A percentile compares a stretch with the other conserved stretches of the same genome.
Evolutionary conservation across 495 filamentous ascomycete genomes (phyloP).

Genomic region (Aspergillus conjunctus): DNA sequence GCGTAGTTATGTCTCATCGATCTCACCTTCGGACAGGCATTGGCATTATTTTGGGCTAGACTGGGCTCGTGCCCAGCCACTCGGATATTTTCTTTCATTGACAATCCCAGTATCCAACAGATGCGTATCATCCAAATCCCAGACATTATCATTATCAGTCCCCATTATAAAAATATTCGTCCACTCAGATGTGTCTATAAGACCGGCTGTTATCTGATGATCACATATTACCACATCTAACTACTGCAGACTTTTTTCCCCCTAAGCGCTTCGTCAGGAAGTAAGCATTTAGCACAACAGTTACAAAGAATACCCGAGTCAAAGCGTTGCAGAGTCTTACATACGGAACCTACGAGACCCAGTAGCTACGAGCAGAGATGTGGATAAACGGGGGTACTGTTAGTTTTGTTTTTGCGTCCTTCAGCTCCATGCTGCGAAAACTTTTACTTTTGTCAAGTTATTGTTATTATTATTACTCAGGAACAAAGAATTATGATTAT

Average conservation of each 20-base stretch:
- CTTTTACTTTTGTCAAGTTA: too few relatives aligned
- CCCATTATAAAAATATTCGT: neutral
- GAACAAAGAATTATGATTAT: too few relatives aligned
- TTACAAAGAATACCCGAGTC: too few relatives aligned
- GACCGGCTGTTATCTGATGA: neutral
- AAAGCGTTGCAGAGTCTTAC: too few relatives aligned
- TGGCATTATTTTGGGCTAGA: constrained; percentile 1
- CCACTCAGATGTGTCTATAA: neutral
- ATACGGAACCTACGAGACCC: too few relatives aligned
- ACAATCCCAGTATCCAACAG: neutral
- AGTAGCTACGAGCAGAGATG: too few relatives aligned
- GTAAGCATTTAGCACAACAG: too few relatives aligned
- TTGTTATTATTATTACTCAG: too few relatives aligned
- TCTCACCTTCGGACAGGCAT: constrained; percentile 4
- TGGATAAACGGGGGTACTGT: too few relatives aligned
- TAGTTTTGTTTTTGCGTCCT: too few relatives aligned
- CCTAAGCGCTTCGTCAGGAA: too few relatives aligned
- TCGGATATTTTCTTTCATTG: constrained; percentile 3
- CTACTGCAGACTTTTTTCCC: constrained; percentile 2
- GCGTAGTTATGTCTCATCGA: constrained; percentile 1
- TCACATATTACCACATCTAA: neutral
- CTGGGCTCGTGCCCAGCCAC: neutral
- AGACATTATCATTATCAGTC: neutral
- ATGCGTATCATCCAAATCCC: constrained; percentile 2
- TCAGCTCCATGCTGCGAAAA: too few relatives aligned